Evolutionary conservation across 2,329 filamentous ascomycete genomes (phyloP), one percentile per base, ranked within the genome.

Genomic region (Epichloe sibirici): DNA sequence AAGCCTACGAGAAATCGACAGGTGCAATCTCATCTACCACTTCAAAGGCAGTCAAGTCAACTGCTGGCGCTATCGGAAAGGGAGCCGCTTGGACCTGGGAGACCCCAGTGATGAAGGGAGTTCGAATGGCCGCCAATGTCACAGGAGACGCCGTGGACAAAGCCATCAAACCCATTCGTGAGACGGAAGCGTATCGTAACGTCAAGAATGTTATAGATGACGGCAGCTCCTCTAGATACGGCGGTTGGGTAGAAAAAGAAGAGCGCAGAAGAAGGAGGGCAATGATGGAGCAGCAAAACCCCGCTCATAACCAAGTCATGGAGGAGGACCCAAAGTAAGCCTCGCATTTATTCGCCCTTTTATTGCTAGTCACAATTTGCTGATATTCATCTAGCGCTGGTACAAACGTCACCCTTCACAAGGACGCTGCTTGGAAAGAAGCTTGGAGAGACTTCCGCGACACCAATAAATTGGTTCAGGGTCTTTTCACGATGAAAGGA

Each of bases 11-110:
- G 63, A 85, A 87, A 59, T 90, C 90, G 7, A 88, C 90, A 3
- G 88, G 87, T 51, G 88, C 86, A 47, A 88, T 95, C 15, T 81
- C 86, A 9, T 83, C 83, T 6, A 88, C 84, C 15, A 89, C 90
- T 5, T 81, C 85, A 8, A 84, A 83, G 48, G 90, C 88, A 1
- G 71, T 97, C 58, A 94, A 95, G 71, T 81, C 80, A 12, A 96
- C 91, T 3, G 93, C 88, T 52, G 82, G 84, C 43, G 90, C 81
- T 34, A 85, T 98, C 59, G 93, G 91, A 53, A 90, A 95, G 68
- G 84, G 90, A 65, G 93, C 93, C 21, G 80, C 86, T 8, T 97
- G 90, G 90, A 97, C 93, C 3, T 98, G 93, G 93, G 90, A 98
- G 56, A 96, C 93, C 0, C 77, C 85, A 4, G 88, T 94, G 9